A percentile compares a stretch with the other conserved stretches of the same genome.
These are phyloP conservation scores for Penicillium crystallinum DNA, from an alignment of 495 filamentous ascomycete genomes.

Conservation along the genomic window DNA sequence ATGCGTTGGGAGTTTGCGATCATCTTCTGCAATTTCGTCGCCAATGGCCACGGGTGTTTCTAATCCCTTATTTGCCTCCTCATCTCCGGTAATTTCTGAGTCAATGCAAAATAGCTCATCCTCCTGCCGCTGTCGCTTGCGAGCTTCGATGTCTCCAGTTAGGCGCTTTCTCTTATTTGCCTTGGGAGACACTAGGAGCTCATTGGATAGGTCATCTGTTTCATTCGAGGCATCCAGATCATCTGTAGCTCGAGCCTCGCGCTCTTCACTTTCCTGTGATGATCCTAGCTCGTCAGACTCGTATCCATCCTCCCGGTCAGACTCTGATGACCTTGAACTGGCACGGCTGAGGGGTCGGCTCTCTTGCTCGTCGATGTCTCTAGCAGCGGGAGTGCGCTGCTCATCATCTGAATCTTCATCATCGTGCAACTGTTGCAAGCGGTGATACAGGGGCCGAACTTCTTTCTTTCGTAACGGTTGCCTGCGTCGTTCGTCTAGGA, in stretches of 20 bases:
- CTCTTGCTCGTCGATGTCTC: constrained; percentile 77
- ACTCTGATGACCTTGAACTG: constrained; percentile 60
- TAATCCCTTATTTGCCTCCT: neutral
- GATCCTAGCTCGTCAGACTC: constrained; percentile 22
- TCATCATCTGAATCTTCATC: constrained; percentile 62
- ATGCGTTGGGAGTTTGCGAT: constrained; percentile 1
- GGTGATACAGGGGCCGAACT: constrained; percentile 54
- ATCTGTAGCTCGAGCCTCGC: neutral
- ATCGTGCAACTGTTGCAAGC: constrained; percentile 50
- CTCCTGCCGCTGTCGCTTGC: constrained; percentile 71
- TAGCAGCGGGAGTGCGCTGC: constrained; percentile 50
- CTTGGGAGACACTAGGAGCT: constrained; percentile 30
- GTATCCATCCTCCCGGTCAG: constrained; percentile 58
- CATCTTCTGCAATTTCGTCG: constrained; percentile 1
- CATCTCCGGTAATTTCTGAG: constrained; percentile 4
- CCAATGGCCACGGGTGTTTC: neutral
- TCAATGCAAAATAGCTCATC: constrained; percentile 66
- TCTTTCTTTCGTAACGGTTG: constrained; percentile 48
- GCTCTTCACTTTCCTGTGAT: constrained; percentile 7
- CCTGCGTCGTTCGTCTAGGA: constrained; percentile 71
- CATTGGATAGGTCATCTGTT: constrained; percentile 1
- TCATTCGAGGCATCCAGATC: constrained; percentile 7
- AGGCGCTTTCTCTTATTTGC: constrained; percentile 69
- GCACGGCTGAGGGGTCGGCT: constrained; percentile 75
- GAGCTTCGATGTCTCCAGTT: constrained; percentile 52